Evolutionary conservation across 176 grass and related monocot species (phyloP).

Genomic region (Coix lacrymajobi): DNA sequence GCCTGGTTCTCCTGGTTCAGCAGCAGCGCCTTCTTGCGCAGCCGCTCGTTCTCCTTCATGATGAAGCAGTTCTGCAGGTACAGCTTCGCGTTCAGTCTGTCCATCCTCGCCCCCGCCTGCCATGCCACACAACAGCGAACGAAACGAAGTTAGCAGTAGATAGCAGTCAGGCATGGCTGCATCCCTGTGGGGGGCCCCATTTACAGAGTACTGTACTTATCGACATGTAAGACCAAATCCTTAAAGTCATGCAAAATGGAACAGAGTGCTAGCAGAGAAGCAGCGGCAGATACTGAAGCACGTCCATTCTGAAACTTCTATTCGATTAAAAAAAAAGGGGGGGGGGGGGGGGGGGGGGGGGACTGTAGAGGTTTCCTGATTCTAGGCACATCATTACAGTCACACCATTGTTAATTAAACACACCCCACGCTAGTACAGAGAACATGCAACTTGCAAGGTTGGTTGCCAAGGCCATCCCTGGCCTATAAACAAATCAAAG

Average conservation of each 20-base stretch:
- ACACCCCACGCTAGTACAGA: background rate
- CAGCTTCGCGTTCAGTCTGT: slow-evolving; percentile 69
- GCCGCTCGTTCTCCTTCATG: slow-evolving; percentile 82
- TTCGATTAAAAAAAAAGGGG: background rate
- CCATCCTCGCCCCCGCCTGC: slow-evolving; percentile 38
- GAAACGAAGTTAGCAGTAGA: slow-evolving; percentile 14
- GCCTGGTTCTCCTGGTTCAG: slow-evolving; percentile 79
- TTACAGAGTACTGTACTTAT: background rate
- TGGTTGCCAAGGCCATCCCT: background rate
- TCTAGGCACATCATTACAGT: background rate
- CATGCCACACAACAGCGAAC: slow-evolving; percentile 10
- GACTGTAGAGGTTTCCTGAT: no score
- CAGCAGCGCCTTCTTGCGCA: slow-evolving; percentile 77
- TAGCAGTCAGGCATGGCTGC: background rate
- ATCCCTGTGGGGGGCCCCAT: background rate
- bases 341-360: no score
- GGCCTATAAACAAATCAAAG: slow-evolving; percentile 29
- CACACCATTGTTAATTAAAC: background rate
- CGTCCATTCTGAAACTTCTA: background rate
- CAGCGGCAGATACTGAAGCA: background rate
- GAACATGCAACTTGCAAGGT: background rate
- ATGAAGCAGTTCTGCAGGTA: slow-evolving; percentile 85
- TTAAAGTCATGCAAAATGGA: background rate
- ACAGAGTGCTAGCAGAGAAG: background rate
- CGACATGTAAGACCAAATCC: background rate